Evolutionary conservation across 768 basidiomycete species (phyloP).

Genomic region (Symmetrospora coprosmae): DNA sequence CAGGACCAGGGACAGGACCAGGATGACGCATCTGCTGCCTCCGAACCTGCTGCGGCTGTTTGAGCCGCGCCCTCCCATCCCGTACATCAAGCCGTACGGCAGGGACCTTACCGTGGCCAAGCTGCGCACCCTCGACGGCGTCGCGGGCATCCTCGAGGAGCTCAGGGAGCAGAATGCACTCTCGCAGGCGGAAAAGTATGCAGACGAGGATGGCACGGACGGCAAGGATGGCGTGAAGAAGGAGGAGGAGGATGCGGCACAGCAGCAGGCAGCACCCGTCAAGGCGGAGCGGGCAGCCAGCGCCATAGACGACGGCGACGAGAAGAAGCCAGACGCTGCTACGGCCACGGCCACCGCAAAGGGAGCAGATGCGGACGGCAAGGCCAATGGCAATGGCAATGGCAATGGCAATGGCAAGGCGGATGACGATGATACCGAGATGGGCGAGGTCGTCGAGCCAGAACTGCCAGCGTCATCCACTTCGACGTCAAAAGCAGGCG

Average conservation of each 20-base stretch:
- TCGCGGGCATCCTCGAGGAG: conserved; percentile 56
- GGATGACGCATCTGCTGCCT: conserved; percentile 56
- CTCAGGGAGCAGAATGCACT: conserved; percentile 56
- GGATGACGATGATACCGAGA: conserved; percentile 23
- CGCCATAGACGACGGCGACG: neutral
- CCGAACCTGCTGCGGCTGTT: conserved; percentile 95
- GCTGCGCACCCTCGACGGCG: conserved; percentile 41
- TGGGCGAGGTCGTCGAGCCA: conserved; percentile 55
- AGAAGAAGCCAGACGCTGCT: conserved; percentile 6
- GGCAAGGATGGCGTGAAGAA: conserved; percentile 5
- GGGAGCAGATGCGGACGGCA: too few relatives aligned
- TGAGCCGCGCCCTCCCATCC: conserved; percentile 76
- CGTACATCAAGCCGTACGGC: conserved; percentile 71
- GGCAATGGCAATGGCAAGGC: neutral
- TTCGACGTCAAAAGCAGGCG: conserved; percentile 42
- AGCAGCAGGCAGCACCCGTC: conserved; percentile 34
- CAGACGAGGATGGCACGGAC: conserved; percentile 26
- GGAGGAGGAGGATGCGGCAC: conserved; percentile 13
- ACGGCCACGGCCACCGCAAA: too few relatives aligned
- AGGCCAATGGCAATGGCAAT: neutral
- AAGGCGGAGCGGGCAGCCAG: conserved; percentile 20
- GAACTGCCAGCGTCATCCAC: conserved; percentile 16
- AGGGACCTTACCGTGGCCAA: conserved; percentile 47
- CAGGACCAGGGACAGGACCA: too few relatives aligned
- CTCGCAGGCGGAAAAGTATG: conserved; percentile 28